These are phyloP conservation scores for Colletotrichum acutatum DNA, from an alignment of 2,329 filamentous ascomycete species.

Conservation along the genomic window DNA sequence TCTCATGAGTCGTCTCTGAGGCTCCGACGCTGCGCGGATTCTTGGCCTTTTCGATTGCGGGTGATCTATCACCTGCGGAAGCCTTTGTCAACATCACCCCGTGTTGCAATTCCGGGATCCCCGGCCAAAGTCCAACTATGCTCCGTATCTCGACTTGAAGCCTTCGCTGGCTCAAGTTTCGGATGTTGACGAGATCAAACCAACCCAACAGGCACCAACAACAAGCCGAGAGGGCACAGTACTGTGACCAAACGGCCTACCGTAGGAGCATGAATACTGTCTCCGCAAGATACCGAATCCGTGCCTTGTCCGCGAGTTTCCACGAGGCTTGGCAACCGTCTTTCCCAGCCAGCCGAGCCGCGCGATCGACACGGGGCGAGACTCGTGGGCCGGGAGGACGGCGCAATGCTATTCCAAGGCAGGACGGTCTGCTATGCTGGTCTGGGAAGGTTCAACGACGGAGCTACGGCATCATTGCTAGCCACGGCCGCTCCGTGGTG, in stretches of 20 bases:
- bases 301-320: not conserved
- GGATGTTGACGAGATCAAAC: not conserved
- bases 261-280: not conserved
- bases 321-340: not conserved
- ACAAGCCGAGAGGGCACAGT: not conserved
- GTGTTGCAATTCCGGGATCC: not conserved
- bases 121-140: not conserved
- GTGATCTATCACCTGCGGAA: slow-evolving; percentile 10
- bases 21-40: not conserved
- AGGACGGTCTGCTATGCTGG: not conserved
- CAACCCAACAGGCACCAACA: not conserved
- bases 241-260: not conserved
- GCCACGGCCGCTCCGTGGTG: not conserved
- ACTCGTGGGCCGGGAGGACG: not conserved
- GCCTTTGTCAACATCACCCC: not conserved
- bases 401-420: not conserved
- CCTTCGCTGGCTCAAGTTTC: not conserved
- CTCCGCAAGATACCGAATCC: not conserved
- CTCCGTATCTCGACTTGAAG: no score
- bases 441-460: not conserved
- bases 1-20: not conserved
- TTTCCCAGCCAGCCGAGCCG: not conserved
- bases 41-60: not conserved
- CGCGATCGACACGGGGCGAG: not conserved
- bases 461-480: not conserved